phyloP scores from a whole-genome alignment of 208 protist species.

The Naegleria lovaniensis region DNA sequence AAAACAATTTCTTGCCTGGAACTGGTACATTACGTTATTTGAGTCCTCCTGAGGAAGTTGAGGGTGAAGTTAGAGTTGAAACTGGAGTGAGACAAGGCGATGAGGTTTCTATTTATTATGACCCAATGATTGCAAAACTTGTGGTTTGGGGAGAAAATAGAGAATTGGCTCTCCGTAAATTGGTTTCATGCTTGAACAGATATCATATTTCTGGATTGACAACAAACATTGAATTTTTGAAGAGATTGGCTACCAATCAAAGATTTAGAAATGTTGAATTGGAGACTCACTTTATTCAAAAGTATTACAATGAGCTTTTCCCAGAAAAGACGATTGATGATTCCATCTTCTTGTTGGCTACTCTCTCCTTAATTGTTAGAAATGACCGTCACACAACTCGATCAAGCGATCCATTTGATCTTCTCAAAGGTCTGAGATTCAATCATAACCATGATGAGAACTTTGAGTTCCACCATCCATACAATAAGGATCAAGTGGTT shows the following conservation, averaged over 20 bases:
- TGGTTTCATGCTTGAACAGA: conserved; percentile 62
- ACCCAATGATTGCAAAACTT: conserved; percentile 96
- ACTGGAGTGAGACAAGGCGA: conserved; percentile 65
- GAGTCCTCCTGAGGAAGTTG: conserved; percentile 34
- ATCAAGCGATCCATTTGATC: neutral
- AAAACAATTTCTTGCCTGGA: conserved; percentile 72
- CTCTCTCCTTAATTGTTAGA: neutral
- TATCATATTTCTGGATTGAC: conserved; percentile 78
- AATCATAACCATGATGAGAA: conserved; percentile 20
- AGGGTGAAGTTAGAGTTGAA: conserved; percentile 64
- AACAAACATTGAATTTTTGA: conserved; percentile 77
- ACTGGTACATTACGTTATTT: conserved; percentile 59
- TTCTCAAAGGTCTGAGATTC: conserved; percentile 16
- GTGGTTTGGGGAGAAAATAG: conserved; percentile 76
- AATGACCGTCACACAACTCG: neutral
- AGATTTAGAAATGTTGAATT: conserved; percentile 60
- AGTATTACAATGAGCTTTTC: conserved; percentile 35
- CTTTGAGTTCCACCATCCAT: conserved; percentile 28
- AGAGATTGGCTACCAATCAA: conserved; percentile 52
- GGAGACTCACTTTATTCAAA: conserved; percentile 68
- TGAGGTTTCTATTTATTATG: conserved; percentile 82
- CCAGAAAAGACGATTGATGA: neutral
- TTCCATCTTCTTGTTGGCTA: neutral
- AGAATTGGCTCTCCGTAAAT: conserved; percentile 53
- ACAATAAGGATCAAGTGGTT: conserved; percentile 23